Evolutionary conservation across 2,329 filamentous ascomycete genomes (phyloP).

Genomic region (Ophiosphaerella herpotricha): DNA sequence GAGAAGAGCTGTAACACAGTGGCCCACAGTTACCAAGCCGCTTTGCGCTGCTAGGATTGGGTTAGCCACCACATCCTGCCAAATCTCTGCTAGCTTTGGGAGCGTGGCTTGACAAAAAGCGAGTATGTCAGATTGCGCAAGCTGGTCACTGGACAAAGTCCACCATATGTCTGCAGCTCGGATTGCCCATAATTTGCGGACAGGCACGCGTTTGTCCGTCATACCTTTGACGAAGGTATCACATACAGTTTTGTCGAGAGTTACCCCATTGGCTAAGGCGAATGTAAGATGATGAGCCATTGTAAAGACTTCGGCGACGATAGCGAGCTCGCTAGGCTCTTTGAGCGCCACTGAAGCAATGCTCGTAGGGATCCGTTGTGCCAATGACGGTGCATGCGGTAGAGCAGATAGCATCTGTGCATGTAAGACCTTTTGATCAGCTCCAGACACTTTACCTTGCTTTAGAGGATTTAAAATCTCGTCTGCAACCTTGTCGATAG

Average conservation of each 20-base stretch:
- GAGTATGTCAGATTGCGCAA: conserved; percentile 54
- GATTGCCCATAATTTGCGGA: conserved; percentile 80
- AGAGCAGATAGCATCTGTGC: conserved; percentile 74
- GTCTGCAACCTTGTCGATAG: conserved; percentile 70
- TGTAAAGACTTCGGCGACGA: conserved; percentile 74
- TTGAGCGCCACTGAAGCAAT: conserved; percentile 74
- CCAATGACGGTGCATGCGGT: conserved; percentile 61
- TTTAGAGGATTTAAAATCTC: conserved; percentile 83
- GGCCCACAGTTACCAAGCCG: conserved; percentile 79
- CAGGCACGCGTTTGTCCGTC: conserved; percentile 78
- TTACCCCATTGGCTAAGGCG: conserved; percentile 63
- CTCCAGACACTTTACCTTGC: conserved; percentile 77
- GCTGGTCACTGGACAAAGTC: conserved; percentile 54
- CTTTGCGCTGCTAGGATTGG: conserved; percentile 78
- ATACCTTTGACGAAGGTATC: conserved; percentile 82
- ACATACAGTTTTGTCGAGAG: conserved; percentile 67
- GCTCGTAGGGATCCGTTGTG: conserved; percentile 67
- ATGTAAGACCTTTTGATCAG: conserved; percentile 83
- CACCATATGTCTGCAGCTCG: conserved; percentile 73
- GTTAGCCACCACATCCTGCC: conserved; percentile 79
- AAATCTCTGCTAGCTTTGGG: conserved; percentile 68
- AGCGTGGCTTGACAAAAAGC: conserved; percentile 57
- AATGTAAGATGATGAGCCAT: conserved; percentile 68
- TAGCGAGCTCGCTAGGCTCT: conserved; percentile 84
- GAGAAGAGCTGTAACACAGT: conserved; percentile 70